Evolutionary conservation across 306 rosid genomes (phyloP), one percentile per base, ranked within the genome.

Genomic region (Dalbergia cochinchinensis): DNA sequence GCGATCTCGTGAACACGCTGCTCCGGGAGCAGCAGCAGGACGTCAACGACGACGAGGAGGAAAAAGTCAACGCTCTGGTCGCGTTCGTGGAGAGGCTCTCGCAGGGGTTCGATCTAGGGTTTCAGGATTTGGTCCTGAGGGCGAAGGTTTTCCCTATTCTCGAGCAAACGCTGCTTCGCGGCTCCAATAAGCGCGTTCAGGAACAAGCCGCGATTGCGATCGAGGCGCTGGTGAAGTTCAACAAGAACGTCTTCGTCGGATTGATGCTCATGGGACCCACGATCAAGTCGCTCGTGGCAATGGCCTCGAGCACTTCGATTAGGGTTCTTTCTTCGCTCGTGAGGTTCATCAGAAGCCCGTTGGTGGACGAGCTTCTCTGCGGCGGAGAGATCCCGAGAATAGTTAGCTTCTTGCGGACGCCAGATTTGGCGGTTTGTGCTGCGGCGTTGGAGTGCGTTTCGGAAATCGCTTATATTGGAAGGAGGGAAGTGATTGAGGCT

Each of bases 221-320:
- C 59, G 81, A 74, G 0, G 91, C 78, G 39, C 12, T 92, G 58
- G 95, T 86, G 19, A 65, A 60, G 78, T 92, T 92, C 82, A 92
- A 90, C 50, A 87, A 72, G 73, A 89, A 87, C 12, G 97, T 92
- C 11, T 92, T 92, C 64, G 93, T 90, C 0, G 97, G 97, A 26
- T 74, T 92, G 71, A 91, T 89, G 26, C 34, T 92, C 7, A 92
- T 92, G 95, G 92, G 97, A 65, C 90, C 93, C 13, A 89, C 82
- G 0, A 50, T 89, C 18, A 33, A 73, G 14, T 77, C 91, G 4
- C 42, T 92, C 50, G 71, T 86, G 0, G 60, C 76, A 20, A 83
- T 86, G 67, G 76, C 79, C 31, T 83, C 95, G 0, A 47, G 57
- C 2, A 53, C 86, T 39, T 84, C 94, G 13, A 70, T 90, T 2